Base-by-base conservation (phyloP, 352 stramenopile species). In the Phytophthora megakarya region DNA sequence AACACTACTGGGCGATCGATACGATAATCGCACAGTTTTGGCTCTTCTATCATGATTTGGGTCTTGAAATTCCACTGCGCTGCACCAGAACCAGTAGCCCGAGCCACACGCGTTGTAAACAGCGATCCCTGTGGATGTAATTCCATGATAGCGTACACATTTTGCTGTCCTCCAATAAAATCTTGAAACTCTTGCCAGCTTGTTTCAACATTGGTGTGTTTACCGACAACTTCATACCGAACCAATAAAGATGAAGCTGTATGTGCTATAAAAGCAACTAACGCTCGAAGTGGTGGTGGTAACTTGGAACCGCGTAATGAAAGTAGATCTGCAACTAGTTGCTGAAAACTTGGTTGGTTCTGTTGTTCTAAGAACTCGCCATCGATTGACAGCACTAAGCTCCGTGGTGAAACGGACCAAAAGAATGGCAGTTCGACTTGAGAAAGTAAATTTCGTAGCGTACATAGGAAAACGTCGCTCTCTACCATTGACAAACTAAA, bases 1-100 rank as follows among this genome's bases (percentile, higher is more conserved):
- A 89, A 95, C 12, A 95, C 72, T 1, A 95, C 62, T 0, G 80
- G 76, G 12, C 80, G 75, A 42, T 93, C 86, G 21, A 93, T 76
- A 7, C 84, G 80, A 35, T 74, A 54, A 43, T 87, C 73, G 7
- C 61, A 78, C 10, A 44, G 42, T 13, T 78, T 69, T 0, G 86
- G 86, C 35, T 93, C 83, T 49, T 69, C 68, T 2, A 95, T 51
- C 1, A 58, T 18, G 10, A 95, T 65, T 8, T 69, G 47, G 6
- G 76, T 70, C 51, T 81, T 79, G 32, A 80, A 86, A 30, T 87
- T 81, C 86, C 86, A 95, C 30, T 75, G 73, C 1, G 78, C 73
- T 1, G 82, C 75, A 8, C 81, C 77, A 30, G 73, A 89, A 0
- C 69, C 63, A 42, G 75, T 84, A 5, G 70, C 73, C 33, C 68